Conservation (phyloP, 148 eudicot species). For the Polygonum aviculare region DNA sequence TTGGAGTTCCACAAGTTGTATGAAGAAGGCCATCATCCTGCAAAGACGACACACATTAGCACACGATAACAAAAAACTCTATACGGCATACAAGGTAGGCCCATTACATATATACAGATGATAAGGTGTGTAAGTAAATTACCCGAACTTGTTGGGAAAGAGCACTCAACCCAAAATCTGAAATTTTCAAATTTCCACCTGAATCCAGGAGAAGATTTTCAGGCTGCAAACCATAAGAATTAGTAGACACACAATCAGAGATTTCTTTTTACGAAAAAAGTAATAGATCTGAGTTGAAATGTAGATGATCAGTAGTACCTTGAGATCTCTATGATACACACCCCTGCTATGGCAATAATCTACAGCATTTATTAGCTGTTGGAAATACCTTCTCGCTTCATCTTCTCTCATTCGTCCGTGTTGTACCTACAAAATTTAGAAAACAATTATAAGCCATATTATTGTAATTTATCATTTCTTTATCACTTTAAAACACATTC, state of each 20-base stretch:
- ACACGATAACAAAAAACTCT: no score
- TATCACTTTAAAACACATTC: not conserved
- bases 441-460: not conserved
- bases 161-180: conserved; percentile 12
- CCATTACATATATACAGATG: not conserved
- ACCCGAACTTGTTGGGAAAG: conserved; percentile 15
- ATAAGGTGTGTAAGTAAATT: not conserved
- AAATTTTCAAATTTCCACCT: conserved; percentile 8
- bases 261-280: not conserved
- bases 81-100: not conserved
- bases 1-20: conserved; percentile 98
- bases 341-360: conserved; percentile 99
- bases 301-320: conserved; percentile 31
- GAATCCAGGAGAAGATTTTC: conserved; percentile 11
- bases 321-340: conserved; percentile 89
- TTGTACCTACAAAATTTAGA: conserved; percentile 44
- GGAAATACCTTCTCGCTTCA: conserved; percentile 95
- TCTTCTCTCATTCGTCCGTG: conserved; percentile 91
- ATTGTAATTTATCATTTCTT: not conserved
- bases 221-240: conserved; percentile 9
- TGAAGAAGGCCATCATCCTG: conserved; percentile 98
- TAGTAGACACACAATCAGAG: not conserved
- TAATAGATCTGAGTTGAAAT: not conserved
- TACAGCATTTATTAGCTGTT: conserved; percentile 88
- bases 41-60: conserved; percentile 10